Conservation (phyloP, 257 asterid species). For the Solanum tarijense region DNA sequence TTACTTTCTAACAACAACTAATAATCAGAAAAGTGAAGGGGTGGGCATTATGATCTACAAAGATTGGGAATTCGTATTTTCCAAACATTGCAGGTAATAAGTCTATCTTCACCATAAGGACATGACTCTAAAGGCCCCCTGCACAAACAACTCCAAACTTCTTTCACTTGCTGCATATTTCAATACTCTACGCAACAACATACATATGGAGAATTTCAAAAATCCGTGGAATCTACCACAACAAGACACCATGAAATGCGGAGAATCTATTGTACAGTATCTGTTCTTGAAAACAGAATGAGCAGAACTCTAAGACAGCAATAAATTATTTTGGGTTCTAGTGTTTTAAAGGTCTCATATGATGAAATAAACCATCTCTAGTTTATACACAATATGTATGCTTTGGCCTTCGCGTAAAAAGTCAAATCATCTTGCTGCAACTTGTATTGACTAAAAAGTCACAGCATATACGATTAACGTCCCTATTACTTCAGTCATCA, state of each 20-base stretch:
- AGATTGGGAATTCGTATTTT: background rate
- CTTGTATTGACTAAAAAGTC: too few species aligned
- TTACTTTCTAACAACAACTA: background rate
- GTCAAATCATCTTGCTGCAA: too few species aligned
- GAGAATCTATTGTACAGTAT: background rate
- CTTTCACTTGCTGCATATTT: background rate
- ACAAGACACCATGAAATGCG: background rate
- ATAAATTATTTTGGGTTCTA: background rate
- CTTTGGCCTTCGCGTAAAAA: too few species aligned
- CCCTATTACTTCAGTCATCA: too few species aligned
- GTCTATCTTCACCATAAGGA: background rate
- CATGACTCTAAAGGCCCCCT: background rate
- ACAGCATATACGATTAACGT: too few species aligned
- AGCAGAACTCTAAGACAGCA: background rate
- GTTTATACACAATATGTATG: too few species aligned
- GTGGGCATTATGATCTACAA: background rate
- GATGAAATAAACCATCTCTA: too few species aligned
- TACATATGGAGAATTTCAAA: background rate
- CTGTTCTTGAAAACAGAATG: background rate
- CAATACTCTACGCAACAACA: background rate
- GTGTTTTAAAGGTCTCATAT: background rate
- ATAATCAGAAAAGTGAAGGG: background rate
- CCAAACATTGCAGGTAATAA: background rate
- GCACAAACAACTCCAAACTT: background rate
- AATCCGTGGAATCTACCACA: background rate